Percentiles rank a stretch among this genome's conserved stretches.
Conservation (phyloP, 495 filamentous ascomycete genomes). For the Hamigera avellanea region DNA sequence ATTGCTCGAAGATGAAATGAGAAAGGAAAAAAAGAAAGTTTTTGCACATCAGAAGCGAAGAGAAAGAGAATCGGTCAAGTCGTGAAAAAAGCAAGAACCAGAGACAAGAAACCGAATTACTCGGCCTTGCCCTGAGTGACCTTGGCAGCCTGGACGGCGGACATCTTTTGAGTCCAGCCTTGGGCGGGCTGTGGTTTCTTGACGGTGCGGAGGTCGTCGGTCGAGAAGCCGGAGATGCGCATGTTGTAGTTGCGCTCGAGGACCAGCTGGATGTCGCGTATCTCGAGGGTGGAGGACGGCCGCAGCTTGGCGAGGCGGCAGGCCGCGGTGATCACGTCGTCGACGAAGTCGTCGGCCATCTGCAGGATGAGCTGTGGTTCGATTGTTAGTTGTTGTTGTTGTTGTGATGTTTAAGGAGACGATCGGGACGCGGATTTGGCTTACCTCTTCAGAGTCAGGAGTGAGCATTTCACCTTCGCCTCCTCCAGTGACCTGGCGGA, state of each 20-base stretch:
- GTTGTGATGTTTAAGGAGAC: slow-evolving; percentile 7
- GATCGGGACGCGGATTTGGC: too few relatives aligned
- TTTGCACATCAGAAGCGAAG: too few relatives aligned
- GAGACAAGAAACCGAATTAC: slow-evolving; percentile 7
- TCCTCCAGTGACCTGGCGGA: slow-evolving; percentile 82
- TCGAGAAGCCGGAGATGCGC: slow-evolving; percentile 86
- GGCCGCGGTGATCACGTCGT: slow-evolving; percentile 73
- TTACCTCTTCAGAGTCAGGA: slow-evolving; percentile 90
- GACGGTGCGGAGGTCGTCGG: slow-evolving; percentile 87
- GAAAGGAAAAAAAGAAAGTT: too few relatives aligned
- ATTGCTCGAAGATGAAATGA: too few relatives aligned
- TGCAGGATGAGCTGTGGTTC: slow-evolving; percentile 60
- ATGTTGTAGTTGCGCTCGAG: slow-evolving; percentile 98
- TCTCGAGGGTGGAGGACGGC: slow-evolving; percentile 75
- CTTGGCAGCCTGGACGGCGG: slow-evolving; percentile 88
- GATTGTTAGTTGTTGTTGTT: background rate
- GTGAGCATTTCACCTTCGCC: slow-evolving; percentile 60
- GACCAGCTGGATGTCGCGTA: slow-evolving; percentile 88
- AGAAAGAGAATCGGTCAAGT: too few relatives aligned
- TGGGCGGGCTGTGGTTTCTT: slow-evolving; percentile 79
- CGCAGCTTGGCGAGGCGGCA: slow-evolving; percentile 90
- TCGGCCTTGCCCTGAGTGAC: slow-evolving; percentile 38
- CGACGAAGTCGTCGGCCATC: slow-evolving; percentile 90
- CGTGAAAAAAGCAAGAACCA: background rate
- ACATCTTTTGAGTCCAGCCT: slow-evolving; percentile 91